These are phyloP conservation scores for Quercus robur DNA, from an alignment of 306 rosid genomes.

Conservation along the genomic window DNA sequence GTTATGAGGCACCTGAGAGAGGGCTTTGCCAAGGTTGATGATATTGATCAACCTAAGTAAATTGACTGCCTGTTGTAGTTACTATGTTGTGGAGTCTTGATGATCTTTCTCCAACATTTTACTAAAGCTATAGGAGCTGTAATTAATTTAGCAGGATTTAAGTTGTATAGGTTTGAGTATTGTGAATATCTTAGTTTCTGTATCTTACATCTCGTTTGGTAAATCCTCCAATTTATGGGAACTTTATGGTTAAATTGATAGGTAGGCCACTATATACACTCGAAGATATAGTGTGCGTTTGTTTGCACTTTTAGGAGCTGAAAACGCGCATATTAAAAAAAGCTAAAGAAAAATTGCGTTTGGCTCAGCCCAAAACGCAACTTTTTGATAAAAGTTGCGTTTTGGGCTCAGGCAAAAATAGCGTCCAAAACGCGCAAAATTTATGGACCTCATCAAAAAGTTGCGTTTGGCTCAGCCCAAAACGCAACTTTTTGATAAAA, in stretches of 20 bases:
- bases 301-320: too few relatives aligned
- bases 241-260: background rate
- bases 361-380: too few relatives aligned
- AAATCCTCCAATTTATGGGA: background rate
- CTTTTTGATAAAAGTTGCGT: too few relatives aligned
- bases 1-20: background rate
- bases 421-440: too few relatives aligned
- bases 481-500: too few relatives aligned
- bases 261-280: too few relatives aligned
- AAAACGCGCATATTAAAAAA: too few relatives aligned
- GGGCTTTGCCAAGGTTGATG: background rate
- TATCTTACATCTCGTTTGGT: background rate
- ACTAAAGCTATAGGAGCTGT: slow-evolving; percentile 1
- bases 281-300: too few relatives aligned
- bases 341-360: too few relatives aligned
- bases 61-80: background rate
- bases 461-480: too few relatives aligned
- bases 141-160: slow-evolving; percentile 10
- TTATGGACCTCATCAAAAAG: too few relatives aligned
- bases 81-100: background rate
- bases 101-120: slow-evolving; percentile 8
- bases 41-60: background rate
- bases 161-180: slow-evolving; percentile 40
- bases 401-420: too few relatives aligned
- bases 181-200: slow-evolving; percentile 21